Conservation (phyloP, 1,139 yeast genomes). For the Yamadazyma membranifaciens region DNA sequence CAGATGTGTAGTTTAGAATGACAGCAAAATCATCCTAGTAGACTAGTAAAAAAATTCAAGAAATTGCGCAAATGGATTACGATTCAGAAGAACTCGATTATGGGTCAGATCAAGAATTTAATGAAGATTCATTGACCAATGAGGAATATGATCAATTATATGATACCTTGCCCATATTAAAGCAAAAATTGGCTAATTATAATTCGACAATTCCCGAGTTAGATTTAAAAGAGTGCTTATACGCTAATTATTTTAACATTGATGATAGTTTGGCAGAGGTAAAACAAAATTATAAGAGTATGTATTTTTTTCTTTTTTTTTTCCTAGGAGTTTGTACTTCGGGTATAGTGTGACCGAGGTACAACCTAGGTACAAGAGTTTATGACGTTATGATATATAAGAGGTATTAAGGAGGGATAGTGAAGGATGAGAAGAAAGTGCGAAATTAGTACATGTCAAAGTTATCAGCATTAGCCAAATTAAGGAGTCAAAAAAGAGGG, state of each 20-base stretch:
- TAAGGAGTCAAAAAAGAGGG: conserved; percentile 23
- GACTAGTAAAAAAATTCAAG: too few relatives aligned
- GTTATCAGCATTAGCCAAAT: conserved; percentile 48
- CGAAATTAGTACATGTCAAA: conserved; percentile 22
- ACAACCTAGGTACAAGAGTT: neutral
- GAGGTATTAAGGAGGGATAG: neutral
- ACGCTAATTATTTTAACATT: conserved; percentile 58
- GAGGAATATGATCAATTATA: conserved; percentile 44
- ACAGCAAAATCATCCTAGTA: too few relatives aligned
- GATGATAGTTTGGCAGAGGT: conserved; percentile 54
- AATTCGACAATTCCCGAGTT: conserved; percentile 49
- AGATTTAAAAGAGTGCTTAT: conserved; percentile 58
- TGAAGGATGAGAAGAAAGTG: neutral
- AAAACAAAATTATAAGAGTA: conserved; percentile 43
- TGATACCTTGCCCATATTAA: conserved; percentile 40
- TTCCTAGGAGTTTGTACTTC: neutral
- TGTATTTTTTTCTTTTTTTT: conserved; percentile 14
- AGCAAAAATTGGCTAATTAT: conserved; percentile 32
- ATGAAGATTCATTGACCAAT: conserved; percentile 21
- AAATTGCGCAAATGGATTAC: conserved; percentile 6
- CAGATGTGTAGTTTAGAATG: too few relatives aligned
- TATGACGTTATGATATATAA: neutral
- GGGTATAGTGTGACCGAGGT: neutral
- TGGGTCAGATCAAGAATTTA: conserved; percentile 16
- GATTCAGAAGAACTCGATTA: conserved; percentile 15